A percentile compares a stretch with the other conserved stretches of the same genome.
phyloP scores from a whole-genome alignment of 2,329 filamentous ascomycete species.

The Cladophialophora carrionii region DNA sequence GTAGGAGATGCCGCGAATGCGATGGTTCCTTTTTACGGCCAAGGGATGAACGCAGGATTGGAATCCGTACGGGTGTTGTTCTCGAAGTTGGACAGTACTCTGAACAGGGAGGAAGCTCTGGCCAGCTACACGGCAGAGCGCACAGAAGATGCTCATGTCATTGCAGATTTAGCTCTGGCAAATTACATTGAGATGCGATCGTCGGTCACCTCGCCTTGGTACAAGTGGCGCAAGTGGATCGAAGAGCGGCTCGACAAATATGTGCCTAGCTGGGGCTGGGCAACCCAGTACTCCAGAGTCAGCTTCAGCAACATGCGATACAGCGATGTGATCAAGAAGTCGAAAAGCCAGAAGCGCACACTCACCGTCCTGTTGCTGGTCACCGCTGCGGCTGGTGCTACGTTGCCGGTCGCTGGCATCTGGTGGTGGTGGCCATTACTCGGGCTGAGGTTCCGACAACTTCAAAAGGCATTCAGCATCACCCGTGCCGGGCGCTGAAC shows the following conservation, averaged over 20 bases:
- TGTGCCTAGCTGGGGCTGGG: constrained; percentile 78
- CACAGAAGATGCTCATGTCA: constrained; percentile 78
- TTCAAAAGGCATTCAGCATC: constrained; percentile 12
- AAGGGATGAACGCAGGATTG: constrained; percentile 95
- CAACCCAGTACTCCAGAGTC: constrained; percentile 88
- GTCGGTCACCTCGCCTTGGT: constrained; percentile 75
- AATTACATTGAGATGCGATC: constrained; percentile 96
- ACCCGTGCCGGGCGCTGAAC: constrained; percentile 15
- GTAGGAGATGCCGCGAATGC: constrained; percentile 94
- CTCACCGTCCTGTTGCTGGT: constrained; percentile 44
- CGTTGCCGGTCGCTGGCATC: constrained; percentile 14
- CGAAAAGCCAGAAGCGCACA: constrained; percentile 68
- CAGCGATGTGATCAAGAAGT: constrained; percentile 73
- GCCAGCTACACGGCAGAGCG: constrained; percentile 74
- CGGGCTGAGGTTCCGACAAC: constrained; percentile 5
- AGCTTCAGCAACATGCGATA: constrained; percentile 95
- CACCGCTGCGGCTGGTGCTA: constrained; percentile 12
- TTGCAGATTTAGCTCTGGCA: constrained; percentile 86
- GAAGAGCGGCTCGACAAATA: constrained; percentile 82
- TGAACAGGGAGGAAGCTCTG: constrained; percentile 58
- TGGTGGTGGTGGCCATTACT: constrained; percentile 19
- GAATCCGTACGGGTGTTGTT: constrained; percentile 93
- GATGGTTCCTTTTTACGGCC: constrained; percentile 98
- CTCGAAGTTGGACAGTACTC: constrained; percentile 69
- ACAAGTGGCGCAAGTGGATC: constrained; percentile 78